A percentile compares a stretch with the other conserved stretches of the same genome.
These are phyloP conservation scores for Alternaria postmessia DNA, from an alignment of 2,329 filamentous ascomycete species.

Conservation along the genomic window DNA sequence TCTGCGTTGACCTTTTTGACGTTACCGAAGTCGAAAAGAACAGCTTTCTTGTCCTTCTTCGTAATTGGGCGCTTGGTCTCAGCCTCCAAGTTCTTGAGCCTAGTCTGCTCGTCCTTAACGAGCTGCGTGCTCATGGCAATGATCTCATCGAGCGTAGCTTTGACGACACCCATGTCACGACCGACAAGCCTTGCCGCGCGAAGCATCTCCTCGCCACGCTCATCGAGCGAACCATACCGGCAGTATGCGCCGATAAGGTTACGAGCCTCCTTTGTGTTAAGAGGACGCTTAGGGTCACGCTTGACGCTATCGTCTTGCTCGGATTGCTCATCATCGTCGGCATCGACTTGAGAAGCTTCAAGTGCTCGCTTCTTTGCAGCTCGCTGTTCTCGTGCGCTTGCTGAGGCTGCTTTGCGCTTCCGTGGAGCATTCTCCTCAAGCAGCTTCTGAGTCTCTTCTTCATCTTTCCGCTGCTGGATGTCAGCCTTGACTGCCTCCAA, in stretches of 20 bases:
- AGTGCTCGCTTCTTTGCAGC: slow-evolving; percentile 74
- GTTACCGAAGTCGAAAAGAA: slow-evolving; percentile 91
- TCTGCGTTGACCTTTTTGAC: slow-evolving; percentile 96
- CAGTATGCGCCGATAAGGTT: slow-evolving; percentile 91
- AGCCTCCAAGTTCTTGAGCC: slow-evolving; percentile 70
- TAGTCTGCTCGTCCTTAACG: slow-evolving; percentile 75
- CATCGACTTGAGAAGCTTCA: slow-evolving; percentile 71
- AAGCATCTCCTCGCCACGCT: slow-evolving; percentile 86
- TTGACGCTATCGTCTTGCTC: slow-evolving; percentile 60
- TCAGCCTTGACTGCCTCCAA: slow-evolving; percentile 88
- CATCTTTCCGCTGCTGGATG: slow-evolving; percentile 83
- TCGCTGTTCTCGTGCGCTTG: slow-evolving; percentile 69
- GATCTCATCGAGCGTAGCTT: slow-evolving; percentile 77
- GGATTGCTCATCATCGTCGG: slow-evolving; percentile 62
- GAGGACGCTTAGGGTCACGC: slow-evolving; percentile 83
- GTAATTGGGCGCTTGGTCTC: slow-evolving; percentile 81
- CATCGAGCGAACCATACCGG: slow-evolving; percentile 87
- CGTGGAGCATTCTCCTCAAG: slow-evolving; percentile 87
- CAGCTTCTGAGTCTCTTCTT: slow-evolving; percentile 80
- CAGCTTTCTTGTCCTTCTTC: slow-evolving; percentile 97
- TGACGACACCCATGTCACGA: slow-evolving; percentile 82
- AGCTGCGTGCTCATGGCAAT: slow-evolving; percentile 74
- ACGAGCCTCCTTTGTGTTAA: slow-evolving; percentile 91
- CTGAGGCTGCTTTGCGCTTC: slow-evolving; percentile 69
- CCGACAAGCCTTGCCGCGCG: slow-evolving; percentile 84